Base-by-base conservation (phyloP, 2,329 filamentous ascomycete genomes). In the Diaporthe ilicicola region DNA sequence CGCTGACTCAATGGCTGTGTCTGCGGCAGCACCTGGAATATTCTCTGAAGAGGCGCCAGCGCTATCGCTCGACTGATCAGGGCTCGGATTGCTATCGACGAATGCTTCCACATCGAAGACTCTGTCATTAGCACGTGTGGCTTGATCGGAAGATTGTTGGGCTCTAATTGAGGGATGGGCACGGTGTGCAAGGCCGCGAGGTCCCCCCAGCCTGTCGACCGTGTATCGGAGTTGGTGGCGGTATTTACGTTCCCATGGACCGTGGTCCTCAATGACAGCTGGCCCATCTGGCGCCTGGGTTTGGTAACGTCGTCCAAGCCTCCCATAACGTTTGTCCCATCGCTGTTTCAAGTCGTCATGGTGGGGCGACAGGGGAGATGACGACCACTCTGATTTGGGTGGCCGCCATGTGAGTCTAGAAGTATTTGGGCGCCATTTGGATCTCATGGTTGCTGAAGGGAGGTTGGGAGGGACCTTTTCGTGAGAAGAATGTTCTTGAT, bases 291-390 rank as follows among this genome's bases (percentile, higher is more conserved):
- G 24, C 29, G 37, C 32, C 2, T 13, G 13, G 9, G 37, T 59
- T 7, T 34, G 12, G 37, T 42, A 46, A 24, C 37, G 37, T n/a
- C 64, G 19, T 19, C 55, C 55, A 24, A 59, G 22, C 22, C 37
- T 55, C 34, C 24, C 17, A n/a, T 55, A 44, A 12, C 10, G 37
- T 22, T 7, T 34, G 13, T 55, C 37, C 48, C 50, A 46, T 53
- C 50, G 19, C 24, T 39, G 34, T 17, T 22, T 46, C 19, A 67
- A 12, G 50, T 67, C 64, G 13, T 12, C 17, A 3, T 34, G 3
- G 13, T 32, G 22, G 27, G 64, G 64, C 27, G 64, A 55, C n/a
- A 67, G 64, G 19, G 50, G 17, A 32, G 64, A 67, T 9, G 64
- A 67, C 7, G 27, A 24, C 64, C 64, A 67, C 3, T n/a, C 1